phyloP scores from a whole-genome alignment of 495 filamentous ascomycete species.

The Trichoderma gamsii region DNA sequence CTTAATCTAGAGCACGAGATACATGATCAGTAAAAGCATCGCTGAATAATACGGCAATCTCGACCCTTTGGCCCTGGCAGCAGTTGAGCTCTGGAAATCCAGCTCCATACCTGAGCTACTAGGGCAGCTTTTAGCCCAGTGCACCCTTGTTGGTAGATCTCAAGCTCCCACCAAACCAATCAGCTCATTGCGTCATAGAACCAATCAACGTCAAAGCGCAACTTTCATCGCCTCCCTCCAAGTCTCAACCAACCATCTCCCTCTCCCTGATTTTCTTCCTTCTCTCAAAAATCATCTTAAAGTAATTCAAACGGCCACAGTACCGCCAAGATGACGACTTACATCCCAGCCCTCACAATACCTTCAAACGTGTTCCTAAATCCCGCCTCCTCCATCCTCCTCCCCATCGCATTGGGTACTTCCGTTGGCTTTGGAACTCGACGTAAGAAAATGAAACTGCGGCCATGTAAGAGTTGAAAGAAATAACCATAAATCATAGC shows the following conservation, averaged over 20 bases:
- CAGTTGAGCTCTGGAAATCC: too few relatives aligned
- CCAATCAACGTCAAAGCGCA: not conserved
- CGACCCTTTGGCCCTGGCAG: too few relatives aligned
- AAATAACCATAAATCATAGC: slow-evolving; percentile 27
- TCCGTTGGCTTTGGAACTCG: slow-evolving; percentile 55
- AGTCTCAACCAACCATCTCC: not conserved
- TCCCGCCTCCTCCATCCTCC: slow-evolving; percentile 60
- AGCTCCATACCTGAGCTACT: not conserved
- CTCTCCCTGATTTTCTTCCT: not conserved
- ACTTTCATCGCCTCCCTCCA: not conserved
- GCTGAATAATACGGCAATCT: too few relatives aligned
- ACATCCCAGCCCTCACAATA: slow-evolving; percentile 57
- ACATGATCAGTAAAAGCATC: too few relatives aligned
- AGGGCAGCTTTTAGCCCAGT: not conserved
- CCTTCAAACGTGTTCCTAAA: slow-evolving; percentile 57
- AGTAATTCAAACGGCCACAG: not conserved
- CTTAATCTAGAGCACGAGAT: too few relatives aligned
- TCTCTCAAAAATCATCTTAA: not conserved
- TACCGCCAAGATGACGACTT: slow-evolving; percentile 54
- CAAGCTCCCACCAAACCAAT: not conserved
- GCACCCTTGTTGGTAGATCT: not conserved
- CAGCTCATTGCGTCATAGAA: slow-evolving; percentile 5
- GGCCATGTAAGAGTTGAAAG: not conserved
- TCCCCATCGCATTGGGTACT: slow-evolving; percentile 60
- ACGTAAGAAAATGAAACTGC: slow-evolving; percentile 37